Percentiles rank a stretch among this genome's conserved stretches.
Evolutionary conservation across 495 filamentous ascomycete species (phyloP).

Genomic region (Talaromyces ruber): DNA sequence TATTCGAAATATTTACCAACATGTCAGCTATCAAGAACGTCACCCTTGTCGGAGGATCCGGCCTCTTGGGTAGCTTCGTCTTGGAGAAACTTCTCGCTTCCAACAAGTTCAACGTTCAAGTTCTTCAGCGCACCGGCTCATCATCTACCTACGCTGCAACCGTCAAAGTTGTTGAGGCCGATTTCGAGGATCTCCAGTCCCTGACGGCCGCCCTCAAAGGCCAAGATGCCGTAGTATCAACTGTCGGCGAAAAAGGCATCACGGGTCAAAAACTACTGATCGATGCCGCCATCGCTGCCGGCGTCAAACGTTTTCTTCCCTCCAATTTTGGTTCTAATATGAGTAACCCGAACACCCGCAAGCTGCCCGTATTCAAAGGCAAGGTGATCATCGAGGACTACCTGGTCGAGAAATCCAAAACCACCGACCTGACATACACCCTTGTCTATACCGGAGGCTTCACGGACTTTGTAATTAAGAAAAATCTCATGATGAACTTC

Average conservation of each 20-base stretch:
- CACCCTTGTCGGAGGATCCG: constrained; percentile 5
- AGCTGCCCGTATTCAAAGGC: constrained; percentile 6
- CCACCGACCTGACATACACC: constrained; percentile 40
- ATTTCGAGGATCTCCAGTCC: constrained; percentile 6
- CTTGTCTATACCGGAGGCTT: constrained; percentile 40
- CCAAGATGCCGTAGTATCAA: constrained; percentile 51
- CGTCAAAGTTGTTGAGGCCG: constrained; percentile 10
- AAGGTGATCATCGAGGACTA: constrained; percentile 44
- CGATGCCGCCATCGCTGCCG: constrained; percentile 49
- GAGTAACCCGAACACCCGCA: constrained; percentile 6
- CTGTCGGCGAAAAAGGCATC: constrained; percentile 29
- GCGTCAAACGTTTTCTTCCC: constrained; percentile 45
- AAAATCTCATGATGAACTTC: constrained; percentile 1
- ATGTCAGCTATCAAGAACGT: constrained; percentile 5
- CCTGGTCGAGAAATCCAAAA: constrained; percentile 29
- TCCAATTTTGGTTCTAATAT: constrained; percentile 28
- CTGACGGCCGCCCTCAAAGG: constrained; percentile 31
- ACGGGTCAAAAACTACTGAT: constrained; percentile 35
- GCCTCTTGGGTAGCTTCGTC: constrained; percentile 15
- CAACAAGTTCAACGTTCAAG: constrained; percentile 21
- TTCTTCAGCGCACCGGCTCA: constrained; percentile 24
- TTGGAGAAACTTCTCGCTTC: constrained; percentile 21
- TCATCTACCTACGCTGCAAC: constrained; percentile 6
- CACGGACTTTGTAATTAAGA: constrained; percentile 42
- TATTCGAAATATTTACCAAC: background rate